These are phyloP conservation scores for Tricholoma furcatifolium DNA, from an alignment of 768 basidiomycete genomes.

Conservation along the genomic window DNA sequence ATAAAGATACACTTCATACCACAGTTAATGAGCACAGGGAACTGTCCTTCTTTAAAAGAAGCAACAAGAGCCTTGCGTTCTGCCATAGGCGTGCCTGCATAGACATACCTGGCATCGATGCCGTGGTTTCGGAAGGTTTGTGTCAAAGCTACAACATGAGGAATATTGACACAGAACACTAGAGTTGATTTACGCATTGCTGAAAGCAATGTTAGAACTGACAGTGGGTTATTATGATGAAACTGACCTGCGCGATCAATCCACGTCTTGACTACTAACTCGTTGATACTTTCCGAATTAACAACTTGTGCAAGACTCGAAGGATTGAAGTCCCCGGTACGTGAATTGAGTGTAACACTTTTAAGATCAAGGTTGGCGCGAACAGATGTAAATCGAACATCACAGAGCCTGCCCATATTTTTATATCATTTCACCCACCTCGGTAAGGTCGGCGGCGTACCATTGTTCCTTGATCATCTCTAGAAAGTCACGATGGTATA, in stretches of 20 bases:
- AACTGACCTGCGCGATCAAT: slow-evolving; percentile 76
- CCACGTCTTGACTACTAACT: slow-evolving; percentile 80
- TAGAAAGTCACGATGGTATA: slow-evolving; percentile 88
- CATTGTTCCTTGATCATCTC: slow-evolving; percentile 94
- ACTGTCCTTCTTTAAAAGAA: slow-evolving; percentile 68
- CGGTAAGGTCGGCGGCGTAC: slow-evolving; percentile 33
- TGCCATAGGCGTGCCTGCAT: slow-evolving; percentile 59
- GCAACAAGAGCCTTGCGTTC: slow-evolving; percentile 66
- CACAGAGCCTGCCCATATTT: slow-evolving; percentile 64
- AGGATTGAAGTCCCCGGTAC: slow-evolving; percentile 80
- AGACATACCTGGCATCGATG: slow-evolving; percentile 82
- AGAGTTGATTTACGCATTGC: slow-evolving; percentile 79
- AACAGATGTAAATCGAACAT: slow-evolving; percentile 83
- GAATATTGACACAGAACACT: slow-evolving; percentile 86
- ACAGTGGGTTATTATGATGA: background rate
- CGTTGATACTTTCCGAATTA: slow-evolving; percentile 77
- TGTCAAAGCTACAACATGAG: slow-evolving; percentile 77
- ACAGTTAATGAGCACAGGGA: slow-evolving; percentile 89
- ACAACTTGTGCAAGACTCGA: slow-evolving; percentile 77
- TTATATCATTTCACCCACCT: slow-evolving; percentile 18
- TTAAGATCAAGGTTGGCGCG: slow-evolving; percentile 70
- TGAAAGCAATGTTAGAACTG: slow-evolving; percentile 21
- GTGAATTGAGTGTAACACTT: slow-evolving; percentile 61
- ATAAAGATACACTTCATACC: slow-evolving; percentile 38
- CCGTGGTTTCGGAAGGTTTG: slow-evolving; percentile 69